A percentile compares a stretch with the other conserved stretches of the same genome.
Conservation (phyloP, 1,139 yeast species). For the Pneumocystis wakefieldiae region DNA sequence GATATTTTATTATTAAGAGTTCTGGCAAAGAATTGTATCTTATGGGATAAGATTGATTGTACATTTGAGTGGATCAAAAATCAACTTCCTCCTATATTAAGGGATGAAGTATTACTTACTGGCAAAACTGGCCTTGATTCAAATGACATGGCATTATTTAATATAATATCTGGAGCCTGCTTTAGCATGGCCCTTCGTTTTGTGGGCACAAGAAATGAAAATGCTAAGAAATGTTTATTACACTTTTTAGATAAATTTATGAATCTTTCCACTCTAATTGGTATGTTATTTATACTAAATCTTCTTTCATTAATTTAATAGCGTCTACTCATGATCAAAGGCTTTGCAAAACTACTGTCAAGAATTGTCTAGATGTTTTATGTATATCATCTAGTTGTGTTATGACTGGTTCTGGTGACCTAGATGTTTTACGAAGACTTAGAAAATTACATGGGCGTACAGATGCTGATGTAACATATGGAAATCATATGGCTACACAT, state of each 20-base stretch:
- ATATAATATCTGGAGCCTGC: constrained; percentile 61
- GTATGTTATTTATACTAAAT: constrained; percentile 22
- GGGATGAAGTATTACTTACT: constrained; percentile 15
- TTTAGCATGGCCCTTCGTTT: constrained; percentile 59
- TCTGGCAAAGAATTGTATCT: constrained; percentile 51
- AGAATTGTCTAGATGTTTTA: constrained; percentile 44
- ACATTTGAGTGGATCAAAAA: constrained; percentile 44
- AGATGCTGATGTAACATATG: constrained; percentile 34
- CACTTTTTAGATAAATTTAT: constrained; percentile 47
- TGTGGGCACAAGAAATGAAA: constrained; percentile 52
- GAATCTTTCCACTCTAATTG: constrained; percentile 33
- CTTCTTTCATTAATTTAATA: background rate
- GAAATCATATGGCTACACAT: constrained; percentile 64
- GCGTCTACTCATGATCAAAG: constrained; percentile 42
- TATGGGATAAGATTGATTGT: constrained; percentile 56
- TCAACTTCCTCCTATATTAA: constrained; percentile 16
- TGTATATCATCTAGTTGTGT: constrained; percentile 53
- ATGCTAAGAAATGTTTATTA: constrained; percentile 46
- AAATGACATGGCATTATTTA: constrained; percentile 49
- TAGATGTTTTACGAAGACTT: constrained; percentile 57
- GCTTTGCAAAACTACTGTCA: constrained; percentile 42
- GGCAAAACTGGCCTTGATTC: constrained; percentile 33
- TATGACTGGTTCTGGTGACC: constrained; percentile 88
- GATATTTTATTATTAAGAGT: constrained; percentile 59
- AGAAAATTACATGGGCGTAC: constrained; percentile 52